phyloP scores from a whole-genome alignment of 2,329 filamentous ascomycete species.

The Cladophialophora psammophila region DNA sequence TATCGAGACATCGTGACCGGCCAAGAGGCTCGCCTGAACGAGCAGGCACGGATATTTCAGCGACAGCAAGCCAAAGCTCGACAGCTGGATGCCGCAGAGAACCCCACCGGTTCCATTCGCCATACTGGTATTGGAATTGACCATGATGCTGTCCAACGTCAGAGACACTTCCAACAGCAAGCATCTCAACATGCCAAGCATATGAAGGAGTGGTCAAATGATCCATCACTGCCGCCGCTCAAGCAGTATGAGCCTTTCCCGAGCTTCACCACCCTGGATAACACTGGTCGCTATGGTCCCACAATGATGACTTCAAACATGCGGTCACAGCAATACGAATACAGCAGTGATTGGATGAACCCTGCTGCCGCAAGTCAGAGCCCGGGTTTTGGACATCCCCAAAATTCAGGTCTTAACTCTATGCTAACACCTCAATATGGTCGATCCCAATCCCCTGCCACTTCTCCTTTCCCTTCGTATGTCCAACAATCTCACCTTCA shows the following conservation, averaged over 20 bases:
- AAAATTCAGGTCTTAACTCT: constrained; percentile 28
- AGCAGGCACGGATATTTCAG: constrained; percentile 41
- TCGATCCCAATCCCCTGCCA: constrained; percentile 17
- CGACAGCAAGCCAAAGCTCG: constrained; percentile 38
- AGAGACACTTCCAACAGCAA: constrained; percentile 40
- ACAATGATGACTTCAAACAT: constrained; percentile 30
- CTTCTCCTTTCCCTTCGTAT: constrained; percentile 30
- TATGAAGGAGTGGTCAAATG: constrained; percentile 37
- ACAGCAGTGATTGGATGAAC: constrained; percentile 40
- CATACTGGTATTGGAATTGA: constrained; percentile 37
- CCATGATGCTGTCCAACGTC: constrained; percentile 37
- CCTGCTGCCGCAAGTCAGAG: constrained; percentile 19
- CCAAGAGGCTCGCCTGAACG: constrained; percentile 39
- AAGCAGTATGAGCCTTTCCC: constrained; percentile 34
- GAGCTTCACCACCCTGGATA: constrained; percentile 22
- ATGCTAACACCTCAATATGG: constrained; percentile 26
- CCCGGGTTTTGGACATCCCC: constrained; percentile 21
- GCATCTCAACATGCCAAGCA: constrained; percentile 40
- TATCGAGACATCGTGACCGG: constrained; percentile 36
- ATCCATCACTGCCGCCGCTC: constrained; percentile 35
- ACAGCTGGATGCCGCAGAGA: constrained; percentile 30
- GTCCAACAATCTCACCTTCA: constrained; percentile 35
- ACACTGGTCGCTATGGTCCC: constrained; percentile 18
- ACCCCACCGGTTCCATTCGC: constrained; percentile 11
- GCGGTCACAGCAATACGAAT: constrained; percentile 35